Evolutionary conservation across 495 filamentous ascomycete species (phyloP), one percentile per base, ranked within the genome.

Genomic region (Trichocladium antarcticum): DNA sequence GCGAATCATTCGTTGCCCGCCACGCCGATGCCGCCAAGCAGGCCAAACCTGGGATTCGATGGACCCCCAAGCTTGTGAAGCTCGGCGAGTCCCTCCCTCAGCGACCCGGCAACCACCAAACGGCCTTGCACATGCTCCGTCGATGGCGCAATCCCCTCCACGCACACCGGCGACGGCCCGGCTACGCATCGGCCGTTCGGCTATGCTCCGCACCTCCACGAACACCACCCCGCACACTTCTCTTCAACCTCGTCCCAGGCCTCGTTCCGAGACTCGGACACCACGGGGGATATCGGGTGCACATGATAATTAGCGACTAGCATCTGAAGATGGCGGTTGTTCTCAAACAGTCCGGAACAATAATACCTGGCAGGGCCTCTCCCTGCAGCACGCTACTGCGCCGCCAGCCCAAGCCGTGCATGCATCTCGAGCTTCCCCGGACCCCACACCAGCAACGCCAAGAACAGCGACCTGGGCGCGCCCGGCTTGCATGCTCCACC

Each of bases 231-330:
- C 37, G n/a, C n/a, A n/a, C n/a, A n/a, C n/a, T n/a, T n/a, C n/a
- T n/a, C n/a, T n/a, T 10, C 28, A 22, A 32, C 42, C 19, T 7
- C 43, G 31, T 15, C 24, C n/a, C 22, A 17, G 14, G 16, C 44
- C 40, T 55, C 37, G 37, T 49, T 49, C 42, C 53, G 45, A 46
- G 21, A 22, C 32, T 50, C 32, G 43, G 32, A 39, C 44, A n/a
- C n/a, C 12, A 32, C 38, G 53, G 53, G 19, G 37, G 19, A 51
- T 29, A 9, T 44, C 47, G 47, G 47, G 17, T 27, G 47, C 47
- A 51, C 32, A 42, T 55, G 37, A 37, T 16, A n/a, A n/a, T n/a
- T n/a, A 31, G 15, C 17, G 15, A n/a, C n/a, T n/a, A n/a, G n/a
- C n/a, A n/a, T n/a, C n/a, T n/a, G n/a, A n/a, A n/a, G n/a, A n/a